These are phyloP conservation scores for Trichosporon inkin DNA, from an alignment of 1,284 basidiomycete genomes.

Conservation along the genomic window DNA sequence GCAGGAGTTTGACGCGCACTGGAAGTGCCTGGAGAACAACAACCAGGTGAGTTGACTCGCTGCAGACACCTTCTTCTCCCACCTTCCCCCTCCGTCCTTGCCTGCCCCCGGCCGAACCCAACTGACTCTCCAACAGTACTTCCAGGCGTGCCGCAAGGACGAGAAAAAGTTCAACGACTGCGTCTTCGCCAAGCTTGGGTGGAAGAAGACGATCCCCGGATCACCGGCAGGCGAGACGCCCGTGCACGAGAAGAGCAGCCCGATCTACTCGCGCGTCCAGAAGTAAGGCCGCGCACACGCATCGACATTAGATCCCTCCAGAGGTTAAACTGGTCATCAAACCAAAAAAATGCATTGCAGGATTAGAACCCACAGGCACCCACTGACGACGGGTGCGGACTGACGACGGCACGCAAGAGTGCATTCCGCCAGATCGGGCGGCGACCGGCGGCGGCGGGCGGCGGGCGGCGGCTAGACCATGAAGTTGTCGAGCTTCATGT, in stretches of 20 bases:
- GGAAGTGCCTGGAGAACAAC: slow-evolving; percentile 89
- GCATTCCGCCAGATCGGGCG: no score
- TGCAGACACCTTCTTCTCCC: not conserved
- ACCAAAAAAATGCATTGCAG: slow-evolving; percentile 12
- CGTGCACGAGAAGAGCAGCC: slow-evolving; percentile 84
- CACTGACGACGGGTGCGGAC: no score
- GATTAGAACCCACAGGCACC: not conserved
- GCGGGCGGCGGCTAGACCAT: no score
- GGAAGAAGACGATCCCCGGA: slow-evolving; percentile 89
- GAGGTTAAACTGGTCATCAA: slow-evolving; percentile 10
- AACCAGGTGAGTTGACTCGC: slow-evolving; percentile 71
- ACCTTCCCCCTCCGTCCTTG: slow-evolving; percentile 2
- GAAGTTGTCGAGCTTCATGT: slow-evolving; percentile 11
- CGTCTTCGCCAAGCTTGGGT: slow-evolving; percentile 92
- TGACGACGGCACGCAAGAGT: no score
- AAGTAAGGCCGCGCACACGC: slow-evolving; percentile 53
- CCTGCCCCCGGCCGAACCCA: not conserved
- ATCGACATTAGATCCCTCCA: slow-evolving; percentile 7
- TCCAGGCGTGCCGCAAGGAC: slow-evolving; percentile 82
- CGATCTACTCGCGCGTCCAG: slow-evolving; percentile 73
- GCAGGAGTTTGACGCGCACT: slow-evolving; percentile 85
- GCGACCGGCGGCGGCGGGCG: no score
- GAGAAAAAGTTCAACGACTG: slow-evolving; percentile 89
- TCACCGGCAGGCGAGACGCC: slow-evolving; percentile 76
- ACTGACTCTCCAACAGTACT: slow-evolving; percentile 61